phyloP scores from a whole-genome alignment of 805 yeast species.

The Scheffersomyces ergatensis region DNA sequence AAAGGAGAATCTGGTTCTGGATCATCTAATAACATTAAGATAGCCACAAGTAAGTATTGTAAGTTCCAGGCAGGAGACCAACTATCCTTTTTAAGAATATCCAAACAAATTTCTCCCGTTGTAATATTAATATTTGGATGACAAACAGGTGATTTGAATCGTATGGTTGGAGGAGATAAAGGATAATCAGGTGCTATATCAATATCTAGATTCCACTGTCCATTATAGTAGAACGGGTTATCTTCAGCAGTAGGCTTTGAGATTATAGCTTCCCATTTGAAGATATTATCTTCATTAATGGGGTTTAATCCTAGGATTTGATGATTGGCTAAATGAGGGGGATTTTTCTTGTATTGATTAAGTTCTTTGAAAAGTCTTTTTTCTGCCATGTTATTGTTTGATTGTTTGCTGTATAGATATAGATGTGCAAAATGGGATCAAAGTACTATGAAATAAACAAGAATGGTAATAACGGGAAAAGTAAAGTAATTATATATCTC shows the following conservation, averaged over 20 bases:
- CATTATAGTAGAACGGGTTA: conserved; percentile 50
- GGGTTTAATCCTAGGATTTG: conserved; percentile 48
- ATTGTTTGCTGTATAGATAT: no score
- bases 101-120: conserved; percentile 71
- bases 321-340: conserved; percentile 24
- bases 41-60: conserved; percentile 52
- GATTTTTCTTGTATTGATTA: conserved; percentile 27
- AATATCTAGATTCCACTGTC: conserved; percentile 50
- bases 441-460: no score
- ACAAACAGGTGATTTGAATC: conserved; percentile 42
- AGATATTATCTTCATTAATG: conserved; percentile 38
- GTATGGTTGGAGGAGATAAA: conserved; percentile 52
- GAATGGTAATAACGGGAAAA: no score
- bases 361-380: conserved; percentile 38
- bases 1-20: conserved; percentile 75
- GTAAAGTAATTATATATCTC: no score
- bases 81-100: conserved; percentile 50
- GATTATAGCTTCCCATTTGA: conserved; percentile 51
- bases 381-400: conserved; percentile 45
- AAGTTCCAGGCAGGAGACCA: conserved; percentile 82
- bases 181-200: conserved; percentile 53
- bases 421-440: no score
- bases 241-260: conserved; percentile 44
- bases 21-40: conserved; percentile 52
- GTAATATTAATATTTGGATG: conserved; percentile 40